These are phyloP conservation scores for Paracoccidioides brasiliensis DNA, from an alignment of 2,329 filamentous ascomycete genomes.

Conservation along the genomic window DNA sequence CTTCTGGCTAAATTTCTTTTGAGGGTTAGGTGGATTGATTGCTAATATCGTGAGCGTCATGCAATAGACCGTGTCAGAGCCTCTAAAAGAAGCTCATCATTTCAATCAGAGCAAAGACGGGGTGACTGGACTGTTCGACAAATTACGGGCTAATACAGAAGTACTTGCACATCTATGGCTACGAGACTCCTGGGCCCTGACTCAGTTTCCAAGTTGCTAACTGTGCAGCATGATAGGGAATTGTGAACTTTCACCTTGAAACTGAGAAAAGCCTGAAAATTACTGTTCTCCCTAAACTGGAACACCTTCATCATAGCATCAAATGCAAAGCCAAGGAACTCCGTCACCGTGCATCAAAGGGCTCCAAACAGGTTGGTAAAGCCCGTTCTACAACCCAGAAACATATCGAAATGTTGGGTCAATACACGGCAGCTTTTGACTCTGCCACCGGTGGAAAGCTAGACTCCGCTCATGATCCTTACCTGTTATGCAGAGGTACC, in stretches of 20 bases:
- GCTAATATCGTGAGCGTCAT: background rate
- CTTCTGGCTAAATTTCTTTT: too few species aligned
- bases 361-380: conserved; percentile 84
- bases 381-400: conserved; percentile 77
- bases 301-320: conserved; percentile 87
- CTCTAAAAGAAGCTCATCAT: conserved; percentile 79
- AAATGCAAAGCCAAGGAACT: conserved; percentile 94
- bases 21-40: background rate
- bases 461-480: conserved; percentile 67
- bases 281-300: conserved; percentile 73
- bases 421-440: conserved; percentile 70
- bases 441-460: conserved; percentile 55
- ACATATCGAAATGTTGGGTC: conserved; percentile 85
- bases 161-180: conserved; percentile 27
- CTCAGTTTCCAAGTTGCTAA: background rate
- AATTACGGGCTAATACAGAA: conserved; percentile 80
- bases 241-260: conserved; percentile 79
- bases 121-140: conserved; percentile 82
- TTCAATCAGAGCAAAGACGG: conserved; percentile 86
- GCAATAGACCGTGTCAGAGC: conserved; percentile 62
- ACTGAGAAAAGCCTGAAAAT: conserved; percentile 84
- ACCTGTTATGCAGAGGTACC: conserved; percentile 70
- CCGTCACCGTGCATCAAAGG: conserved; percentile 63
- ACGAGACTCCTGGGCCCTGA: background rate
- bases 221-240: conserved; percentile 39